A percentile compares a stretch with the other conserved stretches of the same genome.
phyloP scores from a whole-genome alignment of 2,329 filamentous ascomycete genomes.

The Fusarium tupiense region DNA sequence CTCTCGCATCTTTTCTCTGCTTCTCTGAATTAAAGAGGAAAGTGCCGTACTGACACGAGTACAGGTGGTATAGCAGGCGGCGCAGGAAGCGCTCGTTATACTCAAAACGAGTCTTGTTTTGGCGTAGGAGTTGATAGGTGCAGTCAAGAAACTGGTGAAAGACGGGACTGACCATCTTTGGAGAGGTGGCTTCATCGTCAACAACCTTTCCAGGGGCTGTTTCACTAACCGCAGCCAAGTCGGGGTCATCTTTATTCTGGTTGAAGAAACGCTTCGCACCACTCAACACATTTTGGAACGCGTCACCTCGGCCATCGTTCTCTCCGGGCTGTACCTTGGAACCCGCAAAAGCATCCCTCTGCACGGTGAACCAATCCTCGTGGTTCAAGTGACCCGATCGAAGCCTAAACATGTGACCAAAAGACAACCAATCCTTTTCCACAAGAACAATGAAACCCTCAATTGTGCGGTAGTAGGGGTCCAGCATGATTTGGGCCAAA shows the following conservation, averaged over 20 bases:
- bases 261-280: constrained; percentile 93
- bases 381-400: constrained; percentile 88
- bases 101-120: constrained; percentile 89
- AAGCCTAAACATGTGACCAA: constrained; percentile 96
- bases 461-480: constrained; percentile 93
- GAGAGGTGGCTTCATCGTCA: constrained; percentile 75
- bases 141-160: constrained; percentile 98
- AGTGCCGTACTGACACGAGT: constrained; percentile 96
- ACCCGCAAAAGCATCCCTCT: constrained; percentile 80
- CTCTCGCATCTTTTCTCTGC: constrained; percentile 76
- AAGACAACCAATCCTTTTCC: constrained; percentile 98
- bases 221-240: constrained; percentile 64
- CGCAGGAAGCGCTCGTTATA: constrained; percentile 95
- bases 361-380: constrained; percentile 92
- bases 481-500: constrained; percentile 89
- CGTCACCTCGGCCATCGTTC: constrained; percentile 72
- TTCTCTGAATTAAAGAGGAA: constrained; percentile 97
- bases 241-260: constrained; percentile 69
- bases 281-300: constrained; percentile 86
- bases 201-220: constrained; percentile 52
- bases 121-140: constrained; percentile 87
- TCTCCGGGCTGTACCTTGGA: constrained; percentile 70
- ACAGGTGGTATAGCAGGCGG: constrained; percentile 89
- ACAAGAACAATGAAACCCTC: constrained; percentile 94
- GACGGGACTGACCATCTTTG: constrained; percentile 93